Conservation (phyloP, 2,329 filamentous ascomycete genomes). For the Pseudonectria buxi region DNA sequence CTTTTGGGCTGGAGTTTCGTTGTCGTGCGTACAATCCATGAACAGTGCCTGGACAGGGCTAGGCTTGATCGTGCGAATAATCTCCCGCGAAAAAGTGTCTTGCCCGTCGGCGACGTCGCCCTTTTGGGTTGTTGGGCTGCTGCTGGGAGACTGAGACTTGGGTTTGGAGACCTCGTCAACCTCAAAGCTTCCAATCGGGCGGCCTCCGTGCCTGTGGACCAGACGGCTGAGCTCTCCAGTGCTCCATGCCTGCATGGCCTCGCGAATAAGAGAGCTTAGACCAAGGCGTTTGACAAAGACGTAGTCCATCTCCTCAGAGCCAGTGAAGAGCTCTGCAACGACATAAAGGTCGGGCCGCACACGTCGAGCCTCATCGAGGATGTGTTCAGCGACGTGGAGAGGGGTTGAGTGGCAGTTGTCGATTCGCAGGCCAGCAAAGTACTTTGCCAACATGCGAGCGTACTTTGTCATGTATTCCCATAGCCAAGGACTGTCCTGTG, state of each 20-base stretch:
- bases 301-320: conserved; percentile 93
- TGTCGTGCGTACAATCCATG: conserved; percentile 99
- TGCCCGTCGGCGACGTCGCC: conserved; percentile 20
- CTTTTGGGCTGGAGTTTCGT: conserved; percentile 92
- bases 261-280: conserved; percentile 83
- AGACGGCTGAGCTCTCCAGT: conserved; percentile 87
- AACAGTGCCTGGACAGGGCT: conserved; percentile 88
- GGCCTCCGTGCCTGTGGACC: conserved; percentile 87
- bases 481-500: conserved; percentile 81
- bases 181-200: conserved; percentile 95
- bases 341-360: conserved; percentile 85
- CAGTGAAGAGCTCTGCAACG: conserved; percentile 91
- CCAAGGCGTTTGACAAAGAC: conserved; percentile 91
- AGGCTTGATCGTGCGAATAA: conserved; percentile 76
- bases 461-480: conserved; percentile 97
- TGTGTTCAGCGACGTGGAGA: conserved; percentile 86
- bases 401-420: conserved; percentile 98
- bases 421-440: conserved; percentile 92
- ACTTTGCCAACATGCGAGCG: conserved; percentile 84
- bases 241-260: conserved; percentile 98
- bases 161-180: conserved; percentile 74
- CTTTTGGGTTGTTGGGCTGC: conserved; percentile 24
- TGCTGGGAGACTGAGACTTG: conserved; percentile 34
- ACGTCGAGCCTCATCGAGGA: conserved; percentile 85
- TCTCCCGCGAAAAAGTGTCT: conserved; percentile 45